These are phyloP conservation scores for Stagonosporopsis vannaccii DNA, from an alignment of 2,329 filamentous ascomycete genomes.

Conservation along the genomic window DNA sequence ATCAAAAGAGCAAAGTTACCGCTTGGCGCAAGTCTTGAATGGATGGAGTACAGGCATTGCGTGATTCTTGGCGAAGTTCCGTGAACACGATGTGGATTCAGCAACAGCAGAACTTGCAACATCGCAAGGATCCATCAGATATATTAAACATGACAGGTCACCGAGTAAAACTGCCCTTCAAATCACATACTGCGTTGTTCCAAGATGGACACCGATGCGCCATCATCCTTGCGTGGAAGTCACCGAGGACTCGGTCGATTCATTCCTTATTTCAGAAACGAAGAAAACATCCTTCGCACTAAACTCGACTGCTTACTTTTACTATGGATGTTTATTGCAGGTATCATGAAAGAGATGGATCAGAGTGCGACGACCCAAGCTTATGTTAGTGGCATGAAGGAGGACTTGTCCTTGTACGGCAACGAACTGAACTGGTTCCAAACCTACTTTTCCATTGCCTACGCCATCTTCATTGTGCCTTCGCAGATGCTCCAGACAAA, in stretches of 20 bases:
- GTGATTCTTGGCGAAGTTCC: constrained; percentile 17
- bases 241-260: constrained; percentile 4
- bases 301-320: constrained; percentile 20
- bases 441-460: constrained; percentile 16
- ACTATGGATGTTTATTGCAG: constrained; percentile 20
- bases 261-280: constrained; percentile 13
- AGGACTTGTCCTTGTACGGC: constrained; percentile 18
- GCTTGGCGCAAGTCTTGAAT: not conserved
- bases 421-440: constrained; percentile 23
- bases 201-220: not conserved
- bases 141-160: not conserved
- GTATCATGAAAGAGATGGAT: constrained; percentile 20
- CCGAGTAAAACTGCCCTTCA: too few relatives aligned
- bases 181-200: not conserved
- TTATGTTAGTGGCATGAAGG: constrained; percentile 27
- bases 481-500: constrained; percentile 22
- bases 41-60: constrained; percentile 1
- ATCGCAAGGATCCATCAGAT: not conserved
- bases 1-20: not conserved
- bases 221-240: not conserved
- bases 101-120: not conserved
- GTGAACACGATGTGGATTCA: constrained; percentile 11
- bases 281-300: constrained; percentile 10
- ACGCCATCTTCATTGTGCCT: constrained; percentile 16
- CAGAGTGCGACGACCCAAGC: constrained; percentile 16